A percentile compares a stretch with the other conserved stretches of the same genome.
Conservation (phyloP, 495 filamentous ascomycete species). For the Daldinia vernicosa region DNA sequence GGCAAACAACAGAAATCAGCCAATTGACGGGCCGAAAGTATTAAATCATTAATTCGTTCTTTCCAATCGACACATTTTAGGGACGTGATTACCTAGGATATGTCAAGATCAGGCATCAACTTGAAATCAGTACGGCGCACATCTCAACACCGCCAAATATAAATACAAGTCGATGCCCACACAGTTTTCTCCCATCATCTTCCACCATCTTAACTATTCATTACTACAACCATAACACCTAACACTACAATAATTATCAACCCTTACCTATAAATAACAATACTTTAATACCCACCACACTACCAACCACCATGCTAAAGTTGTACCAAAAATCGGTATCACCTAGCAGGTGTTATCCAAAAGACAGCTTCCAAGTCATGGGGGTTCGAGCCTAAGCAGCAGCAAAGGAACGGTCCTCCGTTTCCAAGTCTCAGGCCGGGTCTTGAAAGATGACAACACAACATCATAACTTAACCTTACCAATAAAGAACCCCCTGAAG, state of each 20-base stretch:
- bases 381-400: too few species aligned
- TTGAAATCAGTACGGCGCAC: background rate
- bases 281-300: too few species aligned
- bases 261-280: background rate
- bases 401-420: too few species aligned
- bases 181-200: background rate
- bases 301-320: too few species aligned
- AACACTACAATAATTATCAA: background rate
- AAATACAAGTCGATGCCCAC: background rate
- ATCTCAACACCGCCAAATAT: background rate
- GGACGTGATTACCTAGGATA: background rate
- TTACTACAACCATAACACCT: background rate
- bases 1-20: background rate
- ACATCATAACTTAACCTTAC: too few species aligned
- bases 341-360: too few species aligned
- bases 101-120: background rate
- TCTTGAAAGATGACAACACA: too few species aligned
- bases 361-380: too few species aligned
- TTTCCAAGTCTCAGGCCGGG: too few species aligned
- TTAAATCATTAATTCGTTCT: background rate
- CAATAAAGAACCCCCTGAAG: too few species aligned
- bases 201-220: background rate
- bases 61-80: background rate
- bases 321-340: too few species aligned
- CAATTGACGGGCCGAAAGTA: background rate